Percentiles rank a stretch among this genome's conserved stretches.
Evolutionary conservation across 2,329 filamentous ascomycete genomes (phyloP).

Genomic region (Pestalotiopsis sp.): DNA sequence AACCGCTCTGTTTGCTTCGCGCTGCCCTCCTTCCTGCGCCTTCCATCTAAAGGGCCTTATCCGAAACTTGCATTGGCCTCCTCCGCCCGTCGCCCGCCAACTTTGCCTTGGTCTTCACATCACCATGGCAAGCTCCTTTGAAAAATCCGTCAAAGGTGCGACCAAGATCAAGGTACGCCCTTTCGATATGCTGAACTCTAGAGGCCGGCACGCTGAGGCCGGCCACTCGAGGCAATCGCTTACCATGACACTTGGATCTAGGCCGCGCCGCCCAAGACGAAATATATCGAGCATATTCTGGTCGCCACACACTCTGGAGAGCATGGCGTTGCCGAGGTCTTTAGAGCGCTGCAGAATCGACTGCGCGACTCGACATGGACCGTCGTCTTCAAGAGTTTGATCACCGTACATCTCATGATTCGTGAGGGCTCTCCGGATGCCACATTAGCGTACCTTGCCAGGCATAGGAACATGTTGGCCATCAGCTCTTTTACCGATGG

Average conservation of each 20-base stretch:
- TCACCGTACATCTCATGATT: constrained; percentile 97
- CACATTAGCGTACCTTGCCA: constrained; percentile 81
- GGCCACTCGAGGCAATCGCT: constrained; percentile 13
- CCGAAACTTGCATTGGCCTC: neutral
- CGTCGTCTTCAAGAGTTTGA: constrained; percentile 97
- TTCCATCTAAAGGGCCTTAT: constrained; percentile 8
- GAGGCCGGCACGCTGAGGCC: neutral
- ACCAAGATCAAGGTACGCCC: constrained; percentile 88
- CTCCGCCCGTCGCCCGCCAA: neutral
- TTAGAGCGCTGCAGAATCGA: constrained; percentile 85
- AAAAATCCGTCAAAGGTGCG: constrained; percentile 98
- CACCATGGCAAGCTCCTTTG: constrained; percentile 82
- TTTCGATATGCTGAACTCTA: neutral
- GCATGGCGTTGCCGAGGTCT: constrained; percentile 92
- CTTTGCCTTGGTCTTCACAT: neutral
- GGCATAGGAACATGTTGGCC: constrained; percentile 79
- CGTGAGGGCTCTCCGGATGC: constrained; percentile 89
- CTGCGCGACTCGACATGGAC: constrained; percentile 98
- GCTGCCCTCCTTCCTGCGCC: constrained; percentile 6
- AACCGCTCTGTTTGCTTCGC: constrained; percentile 7
- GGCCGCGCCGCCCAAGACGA: constrained; percentile 96
- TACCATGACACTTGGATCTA: constrained; percentile 36
- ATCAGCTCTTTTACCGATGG: constrained; percentile 92
- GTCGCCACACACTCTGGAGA: constrained; percentile 94
- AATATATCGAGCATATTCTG: constrained; percentile 98